These are phyloP conservation scores for Colletotrichum spinosum DNA, from an alignment of 2,329 filamentous ascomycete genomes.

Conservation along the genomic window DNA sequence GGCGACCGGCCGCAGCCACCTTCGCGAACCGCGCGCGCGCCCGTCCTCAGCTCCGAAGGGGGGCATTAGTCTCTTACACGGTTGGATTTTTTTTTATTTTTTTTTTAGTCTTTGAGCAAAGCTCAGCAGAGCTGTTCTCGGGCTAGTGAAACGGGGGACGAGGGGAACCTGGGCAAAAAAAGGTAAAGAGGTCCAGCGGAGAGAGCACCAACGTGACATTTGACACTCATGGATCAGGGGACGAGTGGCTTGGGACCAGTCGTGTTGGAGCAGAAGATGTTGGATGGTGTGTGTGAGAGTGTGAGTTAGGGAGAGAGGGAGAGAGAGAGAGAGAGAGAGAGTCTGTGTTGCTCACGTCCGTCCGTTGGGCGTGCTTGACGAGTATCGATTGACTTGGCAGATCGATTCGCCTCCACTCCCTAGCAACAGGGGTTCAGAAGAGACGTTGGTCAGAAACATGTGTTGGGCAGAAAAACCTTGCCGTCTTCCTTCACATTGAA, in stretches of 20 bases:
- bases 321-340: neutral
- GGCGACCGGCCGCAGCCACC: neutral
- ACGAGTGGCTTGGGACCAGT: neutral
- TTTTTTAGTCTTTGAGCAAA: conserved; percentile 14
- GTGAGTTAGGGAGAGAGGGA: neutral
- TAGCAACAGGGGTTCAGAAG: conserved; percentile 1
- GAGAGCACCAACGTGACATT: conserved; percentile 7
- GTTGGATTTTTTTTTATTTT: conserved; percentile 15
- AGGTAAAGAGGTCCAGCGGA: neutral
- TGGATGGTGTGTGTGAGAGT: neutral
- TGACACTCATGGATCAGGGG: conserved; percentile 32
- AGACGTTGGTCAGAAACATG: conserved; percentile 1
- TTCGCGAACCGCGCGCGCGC: neutral
- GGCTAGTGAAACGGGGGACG: conserved; percentile 25
- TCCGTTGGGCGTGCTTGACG: neutral
- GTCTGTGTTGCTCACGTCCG: neutral
- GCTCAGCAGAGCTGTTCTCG: conserved; percentile 18
- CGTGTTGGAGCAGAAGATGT: neutral
- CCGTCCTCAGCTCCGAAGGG: conserved; percentile 26
- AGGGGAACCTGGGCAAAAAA: conserved; percentile 23
- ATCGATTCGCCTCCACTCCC: conserved; percentile 7
- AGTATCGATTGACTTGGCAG: conserved; percentile 6
- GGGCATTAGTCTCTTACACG: conserved; percentile 18
- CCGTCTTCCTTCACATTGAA: conserved; percentile 17
- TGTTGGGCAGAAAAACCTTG: neutral